These are phyloP conservation scores for Fraxinus pennsylvanica DNA, from an alignment of 257 asterid species.

Conservation along the genomic window DNA sequence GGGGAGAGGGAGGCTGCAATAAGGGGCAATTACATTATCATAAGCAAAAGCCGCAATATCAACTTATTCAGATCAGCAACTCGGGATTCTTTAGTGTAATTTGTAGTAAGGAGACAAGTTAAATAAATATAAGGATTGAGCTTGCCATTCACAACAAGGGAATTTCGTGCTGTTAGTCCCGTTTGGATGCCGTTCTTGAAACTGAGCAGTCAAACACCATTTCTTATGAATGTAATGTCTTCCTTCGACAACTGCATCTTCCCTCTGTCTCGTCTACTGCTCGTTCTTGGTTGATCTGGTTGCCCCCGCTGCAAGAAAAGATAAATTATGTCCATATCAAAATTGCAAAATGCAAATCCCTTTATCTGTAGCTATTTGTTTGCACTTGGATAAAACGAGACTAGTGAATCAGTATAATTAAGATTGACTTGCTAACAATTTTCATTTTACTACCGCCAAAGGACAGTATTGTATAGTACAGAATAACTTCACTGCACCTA, in stretches of 20 bases:
- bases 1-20: neutral
- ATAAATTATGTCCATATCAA: neutral
- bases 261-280: slow-evolving; percentile 58
- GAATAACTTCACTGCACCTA: neutral
- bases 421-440: neutral
- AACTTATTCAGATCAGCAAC: slow-evolving; percentile 2
- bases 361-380: too few species aligned
- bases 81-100: neutral
- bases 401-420: too few species aligned
- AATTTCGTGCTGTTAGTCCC: slow-evolving; percentile 3
- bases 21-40: too few species aligned
- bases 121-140: neutral
- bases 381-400: too few species aligned
- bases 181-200: neutral
- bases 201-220: slow-evolving; percentile 22
- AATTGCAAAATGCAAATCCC: too few species aligned
- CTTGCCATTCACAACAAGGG: neutral
- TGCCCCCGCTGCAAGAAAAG: slow-evolving; percentile 62
- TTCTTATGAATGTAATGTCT: slow-evolving; percentile 54
- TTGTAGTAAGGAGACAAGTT: neutral
- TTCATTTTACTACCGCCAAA: neutral
- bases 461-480: neutral
- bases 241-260: slow-evolving; percentile 69
- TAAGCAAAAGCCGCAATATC: neutral
- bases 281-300: slow-evolving; percentile 48